Evolutionary conservation across 352 stramenopile genomes (phyloP).

Genomic region (Globisporangium polare): DNA sequence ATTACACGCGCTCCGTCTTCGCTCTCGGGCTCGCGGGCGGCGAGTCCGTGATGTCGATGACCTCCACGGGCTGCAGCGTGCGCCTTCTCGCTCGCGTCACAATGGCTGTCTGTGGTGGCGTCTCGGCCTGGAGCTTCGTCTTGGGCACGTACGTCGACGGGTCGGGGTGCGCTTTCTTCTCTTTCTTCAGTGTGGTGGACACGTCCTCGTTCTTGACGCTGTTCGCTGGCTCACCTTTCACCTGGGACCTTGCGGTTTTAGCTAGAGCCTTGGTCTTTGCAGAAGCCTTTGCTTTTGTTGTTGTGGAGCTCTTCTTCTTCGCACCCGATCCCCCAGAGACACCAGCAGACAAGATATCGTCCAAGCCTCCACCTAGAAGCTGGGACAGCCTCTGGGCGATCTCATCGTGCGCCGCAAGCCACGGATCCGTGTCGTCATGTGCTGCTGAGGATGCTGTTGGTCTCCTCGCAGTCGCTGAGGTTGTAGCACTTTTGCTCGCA

Average conservation of each 20-base stretch:
- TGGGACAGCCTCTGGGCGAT: constrained; percentile 4
- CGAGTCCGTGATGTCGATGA: not conserved
- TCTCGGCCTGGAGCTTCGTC: constrained; percentile 4
- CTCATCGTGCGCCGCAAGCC: constrained; percentile 7
- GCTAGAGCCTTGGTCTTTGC: not conserved
- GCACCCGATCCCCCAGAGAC: not conserved
- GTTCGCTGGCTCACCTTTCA: constrained; percentile 2
- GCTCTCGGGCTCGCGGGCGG: not conserved
- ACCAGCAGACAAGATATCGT: not conserved
- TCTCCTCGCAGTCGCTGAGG: not conserved
- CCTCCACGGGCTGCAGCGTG: not conserved
- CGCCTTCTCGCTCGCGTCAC: constrained; percentile 1
- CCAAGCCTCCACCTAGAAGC: not conserved
- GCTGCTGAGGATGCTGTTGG: not conserved
- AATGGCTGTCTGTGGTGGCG: not conserved
- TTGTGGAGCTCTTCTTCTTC: not conserved
- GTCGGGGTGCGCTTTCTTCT: not conserved
- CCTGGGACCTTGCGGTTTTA: not conserved
- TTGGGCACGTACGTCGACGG: constrained; percentile 4
- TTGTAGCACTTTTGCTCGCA: not conserved
- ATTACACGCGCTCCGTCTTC: not conserved
- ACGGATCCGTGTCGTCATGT: constrained; percentile 3
- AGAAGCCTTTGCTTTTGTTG: not conserved
- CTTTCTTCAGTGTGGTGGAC: not conserved
- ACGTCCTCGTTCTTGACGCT: not conserved